Base-by-base conservation (phyloP, 257 asterid genomes). In the Solanum pimpinellifolium region DNA sequence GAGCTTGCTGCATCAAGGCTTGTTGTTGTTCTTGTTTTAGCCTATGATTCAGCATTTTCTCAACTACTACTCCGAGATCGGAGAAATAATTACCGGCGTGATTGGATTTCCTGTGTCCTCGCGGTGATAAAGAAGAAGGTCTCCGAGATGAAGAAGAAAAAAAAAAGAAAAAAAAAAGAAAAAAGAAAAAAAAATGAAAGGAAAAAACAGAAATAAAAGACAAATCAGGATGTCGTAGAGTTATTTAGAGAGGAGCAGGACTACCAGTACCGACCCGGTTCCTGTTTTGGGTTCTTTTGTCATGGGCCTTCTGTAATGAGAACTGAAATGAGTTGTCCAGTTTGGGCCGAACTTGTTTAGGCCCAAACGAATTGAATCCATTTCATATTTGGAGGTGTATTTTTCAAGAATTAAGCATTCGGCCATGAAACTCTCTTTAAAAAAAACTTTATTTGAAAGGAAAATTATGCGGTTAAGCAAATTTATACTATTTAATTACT, bases 1-100 rank as follows among this genome's bases (percentile, higher is more conserved):
- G 94, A 87, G 98, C 99, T 89, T 96, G 99, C 89, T 95, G 99
- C 97, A 96, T 95, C 95, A 96, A 86, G 76, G 98, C 98, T 88
- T 92, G 96, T 8, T 95, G 99, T 11, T 95, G 98, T 76, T 96
- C 98, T 87, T 92, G 98, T 92, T 95, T 94, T 86, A 96, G 77
- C 89, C 98, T 92, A 91, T 93, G 97, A 86, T 96, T 92, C 94
- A 93, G 97, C 99, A 96, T 96, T 91, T 89, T 90, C 83, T 29
- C 23, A 35, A 27, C 23, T 42, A 74, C 33, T 88, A 89, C 80
- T 86, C 73, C 87, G 78, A 83, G 91, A 91, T 83, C 88, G 86
- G 52, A 52, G 12, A 62, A 49, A 72, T 39, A 33, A 23, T 35
- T 46, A 73, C 65, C 29, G 87, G 85, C 33, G 44, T 70, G 88